These are phyloP conservation scores for Brassica nigra DNA, from an alignment of 345 rosid species.

Conservation along the genomic window DNA sequence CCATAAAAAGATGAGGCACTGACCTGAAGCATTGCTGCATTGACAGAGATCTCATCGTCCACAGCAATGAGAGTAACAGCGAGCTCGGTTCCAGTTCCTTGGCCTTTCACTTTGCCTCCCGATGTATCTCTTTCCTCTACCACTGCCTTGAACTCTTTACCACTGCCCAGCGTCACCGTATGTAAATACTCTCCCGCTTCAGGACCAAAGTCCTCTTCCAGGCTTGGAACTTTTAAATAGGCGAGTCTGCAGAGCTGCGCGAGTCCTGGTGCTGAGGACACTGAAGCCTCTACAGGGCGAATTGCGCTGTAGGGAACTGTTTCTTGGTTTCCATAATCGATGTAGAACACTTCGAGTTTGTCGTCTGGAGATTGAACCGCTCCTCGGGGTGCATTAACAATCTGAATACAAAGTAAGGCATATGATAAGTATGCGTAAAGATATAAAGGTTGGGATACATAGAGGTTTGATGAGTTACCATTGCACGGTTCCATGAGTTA, in stretches of 20 bases:
- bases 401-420: conserved; percentile 43
- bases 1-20: not conserved
- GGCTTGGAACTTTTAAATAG: conserved; percentile 76
- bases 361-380: conserved; percentile 67
- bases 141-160: conserved; percentile 72
- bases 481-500: conserved; percentile 97
- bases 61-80: conserved; percentile 70
- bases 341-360: conserved; percentile 89
- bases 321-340: conserved; percentile 96
- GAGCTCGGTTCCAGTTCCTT: conserved; percentile 82
- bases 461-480: conserved; percentile 55
- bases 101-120: conserved; percentile 90
- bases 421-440: conserved; percentile 7
- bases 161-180: conserved; percentile 55
- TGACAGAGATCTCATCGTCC: conserved; percentile 77
- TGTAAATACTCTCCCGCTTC: conserved; percentile 87
- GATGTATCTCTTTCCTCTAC: conserved; percentile 85
- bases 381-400: conserved; percentile 85
- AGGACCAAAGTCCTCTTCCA: conserved; percentile 84
- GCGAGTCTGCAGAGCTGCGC: conserved; percentile 97
- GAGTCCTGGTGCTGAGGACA: conserved; percentile 68
- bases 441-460: not conserved
- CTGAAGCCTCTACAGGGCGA: conserved; percentile 76
- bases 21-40: conserved; percentile 91
- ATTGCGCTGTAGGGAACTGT: conserved; percentile 67